Conservation (phyloP, 176 grass and related monocot genomes). For the Cenchrus fungigraminus region DNA sequence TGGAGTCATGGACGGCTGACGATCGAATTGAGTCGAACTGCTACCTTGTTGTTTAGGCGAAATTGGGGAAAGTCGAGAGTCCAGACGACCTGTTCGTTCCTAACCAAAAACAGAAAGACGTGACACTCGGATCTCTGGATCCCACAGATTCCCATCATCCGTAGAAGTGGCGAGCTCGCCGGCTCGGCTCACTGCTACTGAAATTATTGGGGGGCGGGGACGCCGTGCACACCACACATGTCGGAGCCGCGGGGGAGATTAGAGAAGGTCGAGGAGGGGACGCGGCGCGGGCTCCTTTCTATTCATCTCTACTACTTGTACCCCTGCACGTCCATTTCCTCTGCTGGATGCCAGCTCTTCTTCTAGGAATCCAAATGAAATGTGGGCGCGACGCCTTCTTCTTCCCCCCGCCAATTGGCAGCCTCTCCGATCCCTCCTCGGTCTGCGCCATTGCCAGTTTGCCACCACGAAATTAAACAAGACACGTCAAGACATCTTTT, state of each 20-base stretch:
- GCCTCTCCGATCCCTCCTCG: background rate
- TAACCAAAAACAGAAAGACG: no score
- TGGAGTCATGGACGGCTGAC: no score
- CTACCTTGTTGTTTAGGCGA: no score
- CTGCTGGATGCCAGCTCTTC: constrained; percentile 53
- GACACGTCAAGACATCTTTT: background rate
- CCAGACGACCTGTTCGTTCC: no score
- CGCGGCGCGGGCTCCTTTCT: background rate
- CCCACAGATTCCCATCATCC: no score
- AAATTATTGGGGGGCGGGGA: background rate
- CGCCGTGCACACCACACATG: constrained; percentile 24
- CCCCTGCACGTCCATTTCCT: constrained; percentile 46
- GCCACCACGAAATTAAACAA: background rate
- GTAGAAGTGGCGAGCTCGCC: no score
- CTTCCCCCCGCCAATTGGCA: constrained; percentile 47
- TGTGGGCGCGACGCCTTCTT: background rate
- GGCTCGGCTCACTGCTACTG: background rate
- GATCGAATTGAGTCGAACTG: no score
- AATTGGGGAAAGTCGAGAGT: no score
- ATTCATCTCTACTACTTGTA: background rate
- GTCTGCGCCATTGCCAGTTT: background rate
- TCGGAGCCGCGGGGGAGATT: no score
- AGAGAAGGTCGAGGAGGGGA: no score
- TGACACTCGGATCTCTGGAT: no score
- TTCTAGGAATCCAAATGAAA: background rate